Base-by-base conservation (phyloP, 202 grass and related monocot genomes). In the Thinopyrum obtusiflorum region DNA sequence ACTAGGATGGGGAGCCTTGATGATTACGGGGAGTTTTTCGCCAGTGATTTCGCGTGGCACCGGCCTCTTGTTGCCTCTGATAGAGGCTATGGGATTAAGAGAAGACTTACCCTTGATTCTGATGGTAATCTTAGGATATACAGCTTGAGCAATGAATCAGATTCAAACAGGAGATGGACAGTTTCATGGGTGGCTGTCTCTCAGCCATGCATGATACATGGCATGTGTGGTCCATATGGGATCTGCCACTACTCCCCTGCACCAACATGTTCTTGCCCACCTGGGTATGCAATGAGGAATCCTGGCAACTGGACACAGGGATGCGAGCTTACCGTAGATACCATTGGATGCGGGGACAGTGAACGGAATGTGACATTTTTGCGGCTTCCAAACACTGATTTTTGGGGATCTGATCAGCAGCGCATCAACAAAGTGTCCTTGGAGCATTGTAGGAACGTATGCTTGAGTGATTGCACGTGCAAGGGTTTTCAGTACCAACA, bases 111-210 rank as follows among this genome's bases (percentile, higher is more conserved):
- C 7, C 39, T 94, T 53, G 92, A 92, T 79, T 49, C 25, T 64
- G 88, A 95, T 75, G 90, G 93, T 18, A 93, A 93, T 27, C 81
- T 95, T 49, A 91, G 93, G 61, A 63, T 91, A 21, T 95, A 95
- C 18, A 95, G 93, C 85, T 83, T 92, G 72, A 69, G 88, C 73
- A 77, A 77, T 31, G 82, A 11, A 36, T 83, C 68, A 20, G 79
- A 68, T 29, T 83, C 68, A 24, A 80, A 78, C 20, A 18, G 13
- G 11, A 71, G 25, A 51, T 95, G 93, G 91, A 65, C 7, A 0
- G 33, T 93, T 82, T 73, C 88, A 20, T 88, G 91, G 93, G 55
- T 89, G 11, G 90, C 79, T 9, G 20, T 85, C 25, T 65, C 82
- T 68, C 53, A 78, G 37, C 65, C 68, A 3, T 93, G 90, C 74